Base-by-base conservation (phyloP, 805 yeast species). In the Metschnikowia kunwiensis region DNA sequence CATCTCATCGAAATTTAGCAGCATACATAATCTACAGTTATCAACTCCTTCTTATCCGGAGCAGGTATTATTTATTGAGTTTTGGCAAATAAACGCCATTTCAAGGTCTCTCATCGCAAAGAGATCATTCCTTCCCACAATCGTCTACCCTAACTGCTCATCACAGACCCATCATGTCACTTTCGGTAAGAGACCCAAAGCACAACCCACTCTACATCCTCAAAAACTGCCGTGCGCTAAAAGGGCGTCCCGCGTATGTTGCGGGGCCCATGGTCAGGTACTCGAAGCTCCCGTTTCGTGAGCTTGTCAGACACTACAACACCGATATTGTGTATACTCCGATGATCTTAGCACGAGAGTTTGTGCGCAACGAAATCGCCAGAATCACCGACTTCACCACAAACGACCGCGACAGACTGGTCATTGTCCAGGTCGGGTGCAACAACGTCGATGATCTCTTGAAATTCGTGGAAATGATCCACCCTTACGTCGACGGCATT, bases 261-360 rank as follows among this genome's bases (percentile, higher is more conserved):
- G 72, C 70, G 4, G 98, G 97, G 0, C 98, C 98, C 4, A 93
- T 93, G 98, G 98, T 93, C 1, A 68, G 98, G 34, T 93, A 93
- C 66, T 86, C 96, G 1, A 91, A 93, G 58, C 72, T 93, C 27
- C 96, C 97, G 3, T 91, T 93, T 54, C 71, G 98, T 34, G 85
- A 86, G 41, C 65, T 86, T 5, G 80, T 65, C 5, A 54, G 96
- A 21, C 79, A 80, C 24, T 86, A 80, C 57, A 69, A 75, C 36
- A 77, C 81, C 29, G 95, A 88, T 55, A 80, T 91, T 7, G 94
- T 87, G 3, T 89, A 93, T 55, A 78, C 95, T 0, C 98, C 98
- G 7, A 93, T 93, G 98, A 89, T 93, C 27, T 66, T 93, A 35
- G 97, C 97, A 4, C 67, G 97, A 34, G 98, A 93, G 60, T 93